phyloP scores from a whole-genome alignment of 129 eudicot species.

The Cynara cardunculus region DNA sequence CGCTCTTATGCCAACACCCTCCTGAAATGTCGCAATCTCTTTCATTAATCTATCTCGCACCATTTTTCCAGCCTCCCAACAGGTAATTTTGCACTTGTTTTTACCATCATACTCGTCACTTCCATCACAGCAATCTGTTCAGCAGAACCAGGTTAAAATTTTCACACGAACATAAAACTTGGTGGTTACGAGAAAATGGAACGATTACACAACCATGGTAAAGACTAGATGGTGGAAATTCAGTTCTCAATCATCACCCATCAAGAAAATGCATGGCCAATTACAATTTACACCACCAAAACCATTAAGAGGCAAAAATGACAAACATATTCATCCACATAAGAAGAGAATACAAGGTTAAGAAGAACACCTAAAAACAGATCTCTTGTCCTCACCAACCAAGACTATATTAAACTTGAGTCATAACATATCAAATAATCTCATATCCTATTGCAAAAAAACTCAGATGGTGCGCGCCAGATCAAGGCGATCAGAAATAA shows the following conservation, averaged over 20 bases:
- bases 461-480: no score
- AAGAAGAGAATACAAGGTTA: not conserved
- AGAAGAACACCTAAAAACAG: not conserved
- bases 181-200: not conserved
- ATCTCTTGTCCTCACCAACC: not conserved
- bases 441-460: no score
- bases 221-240: not conserved
- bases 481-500: no score
- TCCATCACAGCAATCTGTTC: conserved; percentile 97
- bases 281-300: not conserved
- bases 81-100: conserved; percentile 69
- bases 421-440: no score
- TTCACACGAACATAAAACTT: conserved; percentile 12
- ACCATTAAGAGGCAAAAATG: not conserved
- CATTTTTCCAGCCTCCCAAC: conserved; percentile 97
- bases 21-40: conserved; percentile 55
- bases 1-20: conserved; percentile 63
- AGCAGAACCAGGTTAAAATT: not conserved
- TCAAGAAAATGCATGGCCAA: conserved; percentile 7
- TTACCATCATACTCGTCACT: conserved; percentile 96
- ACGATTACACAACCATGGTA: not conserved
- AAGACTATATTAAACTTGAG: no score
- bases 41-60: conserved; percentile 74
- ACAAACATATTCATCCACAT: not conserved
- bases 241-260: not conserved